phyloP scores from a whole-genome alignment of 305 asterid species.

The Solanum hybrid region DNA sequence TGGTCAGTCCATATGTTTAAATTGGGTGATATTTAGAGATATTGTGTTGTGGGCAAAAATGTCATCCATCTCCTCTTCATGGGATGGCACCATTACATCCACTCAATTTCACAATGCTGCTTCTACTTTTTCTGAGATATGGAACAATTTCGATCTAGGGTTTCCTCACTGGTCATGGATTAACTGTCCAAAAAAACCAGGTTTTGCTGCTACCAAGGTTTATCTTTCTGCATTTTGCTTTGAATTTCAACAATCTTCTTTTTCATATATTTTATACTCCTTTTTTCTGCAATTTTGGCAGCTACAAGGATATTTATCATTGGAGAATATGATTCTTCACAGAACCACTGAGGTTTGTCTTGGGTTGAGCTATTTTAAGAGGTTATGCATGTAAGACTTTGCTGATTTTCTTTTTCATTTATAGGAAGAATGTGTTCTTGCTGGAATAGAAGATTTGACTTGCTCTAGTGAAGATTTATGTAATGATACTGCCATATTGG shows the following conservation, averaged over 20 bases:
- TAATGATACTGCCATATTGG: conserved; percentile 45
- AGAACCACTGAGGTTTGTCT: conserved; percentile 36
- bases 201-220: conserved; percentile 33
- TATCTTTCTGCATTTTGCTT: background rate
- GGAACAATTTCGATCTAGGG: conserved; percentile 50
- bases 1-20: background rate
- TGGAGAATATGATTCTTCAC: conserved; percentile 54
- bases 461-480: conserved; percentile 31
- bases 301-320: conserved; percentile 60
- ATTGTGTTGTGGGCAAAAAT: background rate
- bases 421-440: conserved; percentile 32
- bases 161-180: conserved; percentile 71
- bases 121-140: conserved; percentile 44
- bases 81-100: conserved; percentile 62
- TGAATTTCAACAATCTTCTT: background rate
- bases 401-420: background rate
- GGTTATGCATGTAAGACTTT: background rate
- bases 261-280: background rate
- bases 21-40: background rate
- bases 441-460: conserved; percentile 30
- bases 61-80: conserved; percentile 1
- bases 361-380: background rate
- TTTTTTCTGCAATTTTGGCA: background rate
- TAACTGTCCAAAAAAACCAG: conserved; percentile 35
- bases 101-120: conserved; percentile 48